phyloP scores from a whole-genome alignment of 2,329 filamentous ascomycete species.

The Claviceps sorghi region DNA sequence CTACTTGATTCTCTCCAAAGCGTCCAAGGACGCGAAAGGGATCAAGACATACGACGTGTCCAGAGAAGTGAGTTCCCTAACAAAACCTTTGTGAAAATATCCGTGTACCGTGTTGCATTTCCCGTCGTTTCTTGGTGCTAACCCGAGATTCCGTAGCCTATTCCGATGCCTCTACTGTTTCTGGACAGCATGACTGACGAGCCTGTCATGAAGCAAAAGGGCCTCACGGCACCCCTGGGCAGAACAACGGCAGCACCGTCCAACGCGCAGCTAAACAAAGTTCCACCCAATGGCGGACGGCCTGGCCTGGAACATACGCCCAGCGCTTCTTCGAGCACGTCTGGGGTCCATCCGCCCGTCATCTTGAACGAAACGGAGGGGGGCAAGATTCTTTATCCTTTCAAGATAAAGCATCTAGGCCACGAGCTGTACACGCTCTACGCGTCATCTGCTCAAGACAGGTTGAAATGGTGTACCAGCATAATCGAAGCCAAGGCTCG shows the following conservation, averaged over 20 bases:
- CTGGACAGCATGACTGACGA: slow-evolving; percentile 89
- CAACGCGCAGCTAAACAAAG: slow-evolving; percentile 43
- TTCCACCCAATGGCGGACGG: slow-evolving; percentile 35
- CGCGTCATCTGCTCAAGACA: slow-evolving; percentile 57
- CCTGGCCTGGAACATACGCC: slow-evolving; percentile 52
- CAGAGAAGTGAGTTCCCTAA: slow-evolving; percentile 47
- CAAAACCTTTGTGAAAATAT: not conserved
- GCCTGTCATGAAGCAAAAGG: slow-evolving; percentile 70
- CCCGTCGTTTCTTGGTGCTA: not conserved
- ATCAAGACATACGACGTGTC: slow-evolving; percentile 89
- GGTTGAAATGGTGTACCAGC: slow-evolving; percentile 82
- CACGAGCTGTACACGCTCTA: slow-evolving; percentile 88
- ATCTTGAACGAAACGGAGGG: slow-evolving; percentile 56
- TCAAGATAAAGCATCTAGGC: slow-evolving; percentile 89
- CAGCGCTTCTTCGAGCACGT: slow-evolving; percentile 51
- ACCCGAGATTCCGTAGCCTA: slow-evolving; percentile 39
- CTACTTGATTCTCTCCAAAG: slow-evolving; percentile 85
- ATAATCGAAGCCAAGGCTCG: slow-evolving; percentile 91
- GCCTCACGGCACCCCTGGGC: slow-evolving; percentile 48
- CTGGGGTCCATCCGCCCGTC: slow-evolving; percentile 24
- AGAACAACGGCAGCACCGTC: slow-evolving; percentile 46
- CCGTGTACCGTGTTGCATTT: not conserved
- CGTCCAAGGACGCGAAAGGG: slow-evolving; percentile 51
- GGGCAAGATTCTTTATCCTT: slow-evolving; percentile 79
- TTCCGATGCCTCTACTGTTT: slow-evolving; percentile 90